Percentiles rank a stretch among this genome's conserved stretches.
phyloP scores from a whole-genome alignment of 2,329 filamentous ascomycete genomes.

The Beauveria varroae region DNA sequence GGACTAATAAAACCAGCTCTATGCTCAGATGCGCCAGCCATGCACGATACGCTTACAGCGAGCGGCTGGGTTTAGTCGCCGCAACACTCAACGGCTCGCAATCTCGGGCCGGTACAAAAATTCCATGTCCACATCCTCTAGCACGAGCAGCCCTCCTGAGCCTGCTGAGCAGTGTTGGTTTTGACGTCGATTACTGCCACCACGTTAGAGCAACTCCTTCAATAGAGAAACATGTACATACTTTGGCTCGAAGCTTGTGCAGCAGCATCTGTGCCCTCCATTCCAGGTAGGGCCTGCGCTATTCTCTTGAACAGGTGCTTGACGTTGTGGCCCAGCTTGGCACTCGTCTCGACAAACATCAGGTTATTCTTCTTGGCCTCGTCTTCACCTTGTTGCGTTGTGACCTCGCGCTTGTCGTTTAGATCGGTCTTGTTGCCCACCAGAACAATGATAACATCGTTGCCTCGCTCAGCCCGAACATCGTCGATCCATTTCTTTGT shows the following conservation, averaged over 20 bases:
- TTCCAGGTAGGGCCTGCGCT: slow-evolving; percentile 92
- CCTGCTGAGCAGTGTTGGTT: slow-evolving; percentile 62
- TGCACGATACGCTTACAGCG: not conserved
- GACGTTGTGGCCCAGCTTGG: slow-evolving; percentile 95
- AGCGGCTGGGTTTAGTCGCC: not conserved
- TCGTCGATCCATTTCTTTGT: slow-evolving; percentile 99
- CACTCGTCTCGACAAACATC: slow-evolving; percentile 99
- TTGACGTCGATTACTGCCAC: slow-evolving; percentile 83
- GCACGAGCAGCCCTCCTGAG: slow-evolving; percentile 62
- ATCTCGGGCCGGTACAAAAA: not conserved
- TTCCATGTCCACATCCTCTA: slow-evolving; percentile 17
- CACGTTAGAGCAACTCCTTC: slow-evolving; percentile 17
- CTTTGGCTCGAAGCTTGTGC: slow-evolving; percentile 69
- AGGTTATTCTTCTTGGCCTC: slow-evolving; percentile 96
- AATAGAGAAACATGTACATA: slow-evolving; percentile 37
- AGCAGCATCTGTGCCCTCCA: slow-evolving; percentile 83
- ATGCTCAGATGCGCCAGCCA: slow-evolving; percentile 8
- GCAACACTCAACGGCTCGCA: not conserved
- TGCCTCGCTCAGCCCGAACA: slow-evolving; percentile 89
- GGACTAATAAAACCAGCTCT: slow-evolving; percentile 8
- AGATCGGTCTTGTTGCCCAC: slow-evolving; percentile 99
- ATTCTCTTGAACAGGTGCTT: slow-evolving; percentile 97
- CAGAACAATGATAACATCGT: slow-evolving; percentile 97
- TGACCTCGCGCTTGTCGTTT: slow-evolving; percentile 97
- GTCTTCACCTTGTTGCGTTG: slow-evolving; percentile 90